phyloP scores from a whole-genome alignment of 176 grass and related monocot species.

The Oryza coarctata region DNA sequence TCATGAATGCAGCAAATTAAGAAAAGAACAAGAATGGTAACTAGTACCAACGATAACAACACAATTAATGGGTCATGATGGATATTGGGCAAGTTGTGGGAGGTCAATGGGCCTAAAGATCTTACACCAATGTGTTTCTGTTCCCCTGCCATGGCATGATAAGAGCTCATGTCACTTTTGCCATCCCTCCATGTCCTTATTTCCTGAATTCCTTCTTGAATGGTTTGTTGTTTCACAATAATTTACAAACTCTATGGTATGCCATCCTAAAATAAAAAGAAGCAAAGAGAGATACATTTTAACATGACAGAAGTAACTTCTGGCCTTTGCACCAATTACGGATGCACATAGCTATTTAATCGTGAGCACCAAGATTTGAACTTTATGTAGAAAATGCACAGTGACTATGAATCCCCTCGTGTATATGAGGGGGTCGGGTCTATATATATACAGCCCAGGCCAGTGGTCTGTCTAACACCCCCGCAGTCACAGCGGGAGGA shows the following conservation, averaged over 20 bases:
- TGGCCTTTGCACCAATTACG: no score
- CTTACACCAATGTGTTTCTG: slow-evolving; percentile 43
- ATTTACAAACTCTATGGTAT: no score
- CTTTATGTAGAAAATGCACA: no score
- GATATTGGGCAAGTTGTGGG: slow-evolving; percentile 29
- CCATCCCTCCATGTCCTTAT: slow-evolving; percentile 53
- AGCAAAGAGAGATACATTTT: neutral
- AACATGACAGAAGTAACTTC: neutral
- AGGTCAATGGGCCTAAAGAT: slow-evolving; percentile 63
- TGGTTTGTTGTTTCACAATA: neutral
- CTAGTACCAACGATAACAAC: slow-evolving; percentile 31
- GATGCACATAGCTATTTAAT: neutral
- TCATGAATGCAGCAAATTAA: slow-evolving; percentile 14
- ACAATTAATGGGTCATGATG: slow-evolving; percentile 91
- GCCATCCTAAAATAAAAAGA: no score
- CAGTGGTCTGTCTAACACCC: no score
- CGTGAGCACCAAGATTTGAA: no score
- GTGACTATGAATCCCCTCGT: no score
- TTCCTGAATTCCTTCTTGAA: slow-evolving; percentile 26
- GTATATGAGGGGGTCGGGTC: no score
- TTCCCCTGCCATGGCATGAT: slow-evolving; percentile 51
- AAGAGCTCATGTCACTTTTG: slow-evolving; percentile 69
- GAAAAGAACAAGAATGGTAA: slow-evolving; percentile 34
- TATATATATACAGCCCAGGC: no score
- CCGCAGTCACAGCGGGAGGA: no score